These are phyloP conservation scores for Wickerhamiella spandovensis DNA, from an alignment of 805 yeast species.

Conservation along the genomic window DNA sequence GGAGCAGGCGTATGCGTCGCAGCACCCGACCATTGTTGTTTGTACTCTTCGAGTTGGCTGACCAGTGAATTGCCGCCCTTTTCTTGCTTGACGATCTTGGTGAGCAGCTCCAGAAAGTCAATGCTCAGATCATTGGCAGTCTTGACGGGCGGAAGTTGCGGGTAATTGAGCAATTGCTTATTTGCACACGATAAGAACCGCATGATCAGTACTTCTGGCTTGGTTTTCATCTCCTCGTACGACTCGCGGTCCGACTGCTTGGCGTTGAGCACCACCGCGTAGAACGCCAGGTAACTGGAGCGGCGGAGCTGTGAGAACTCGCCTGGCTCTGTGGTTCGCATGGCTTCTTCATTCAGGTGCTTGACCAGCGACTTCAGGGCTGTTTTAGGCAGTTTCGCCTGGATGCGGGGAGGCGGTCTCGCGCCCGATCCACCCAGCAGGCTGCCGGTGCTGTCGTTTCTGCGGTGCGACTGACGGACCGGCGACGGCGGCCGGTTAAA, in stretches of 20 bases:
- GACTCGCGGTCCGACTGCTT: slow-evolving; percentile 24
- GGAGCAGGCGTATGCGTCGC: background rate
- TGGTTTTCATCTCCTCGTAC: slow-evolving; percentile 17
- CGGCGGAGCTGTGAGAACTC: slow-evolving; percentile 36
- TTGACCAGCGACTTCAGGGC: slow-evolving; percentile 22
- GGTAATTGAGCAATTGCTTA: slow-evolving; percentile 17
- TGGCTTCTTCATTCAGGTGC: slow-evolving; percentile 24
- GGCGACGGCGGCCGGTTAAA: slow-evolving; percentile 15
- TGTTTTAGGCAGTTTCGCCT: slow-evolving; percentile 20
- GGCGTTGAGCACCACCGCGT: slow-evolving; percentile 40
- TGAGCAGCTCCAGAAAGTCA: slow-evolving; percentile 22
- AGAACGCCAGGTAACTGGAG: slow-evolving; percentile 46
- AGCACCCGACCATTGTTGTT: slow-evolving; percentile 3
- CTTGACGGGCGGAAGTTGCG: slow-evolving; percentile 1
- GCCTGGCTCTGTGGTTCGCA: slow-evolving; percentile 22
- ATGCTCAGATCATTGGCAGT: slow-evolving; percentile 11
- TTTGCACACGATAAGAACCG: slow-evolving; percentile 23
- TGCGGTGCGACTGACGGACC: background rate
- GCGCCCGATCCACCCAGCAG: background rate
- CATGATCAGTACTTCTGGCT: slow-evolving; percentile 25
- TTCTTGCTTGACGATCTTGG: slow-evolving; percentile 13
- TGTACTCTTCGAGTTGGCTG: slow-evolving; percentile 16
- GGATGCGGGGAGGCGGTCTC: slow-evolving; percentile 9
- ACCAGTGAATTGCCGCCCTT: slow-evolving; percentile 13
- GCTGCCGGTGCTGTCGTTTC: background rate